These are phyloP conservation scores for Chaetomium fimeti DNA, from an alignment of 495 filamentous ascomycete species.

Conservation along the genomic window DNA sequence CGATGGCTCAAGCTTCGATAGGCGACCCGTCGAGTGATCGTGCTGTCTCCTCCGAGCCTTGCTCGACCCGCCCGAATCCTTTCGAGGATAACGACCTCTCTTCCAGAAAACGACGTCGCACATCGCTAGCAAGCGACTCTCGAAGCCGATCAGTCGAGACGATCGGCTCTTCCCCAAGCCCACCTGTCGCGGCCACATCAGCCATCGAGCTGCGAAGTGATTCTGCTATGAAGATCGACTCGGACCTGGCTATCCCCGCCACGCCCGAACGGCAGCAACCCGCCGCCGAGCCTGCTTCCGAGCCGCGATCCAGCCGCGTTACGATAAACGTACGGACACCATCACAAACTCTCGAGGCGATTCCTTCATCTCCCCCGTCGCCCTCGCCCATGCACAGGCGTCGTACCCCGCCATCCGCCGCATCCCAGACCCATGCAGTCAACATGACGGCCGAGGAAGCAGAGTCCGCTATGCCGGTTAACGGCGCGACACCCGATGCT, in stretches of 20 bases:
- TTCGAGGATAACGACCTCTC: slow-evolving; percentile 53
- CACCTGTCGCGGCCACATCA: slow-evolving; percentile 27
- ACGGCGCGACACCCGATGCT: slow-evolving; percentile 28
- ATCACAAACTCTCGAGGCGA: slow-evolving; percentile 36
- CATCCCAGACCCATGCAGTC: slow-evolving; percentile 30
- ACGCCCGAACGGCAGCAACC: slow-evolving; percentile 39
- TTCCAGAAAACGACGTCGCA: slow-evolving; percentile 55
- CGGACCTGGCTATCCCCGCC: slow-evolving; percentile 39
- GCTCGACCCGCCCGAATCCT: slow-evolving; percentile 57
- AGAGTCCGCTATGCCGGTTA: slow-evolving; percentile 40
- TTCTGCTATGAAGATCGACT: slow-evolving; percentile 45
- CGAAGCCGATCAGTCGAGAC: slow-evolving; percentile 46
- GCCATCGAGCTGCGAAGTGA: slow-evolving; percentile 31
- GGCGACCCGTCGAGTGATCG: slow-evolving; percentile 54
- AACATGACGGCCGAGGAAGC: slow-evolving; percentile 45
- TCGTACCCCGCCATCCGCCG: slow-evolving; percentile 22
- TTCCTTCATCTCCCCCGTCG: slow-evolving; percentile 48
- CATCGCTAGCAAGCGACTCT: slow-evolving; percentile 42
- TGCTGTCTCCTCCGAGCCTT: slow-evolving; percentile 58
- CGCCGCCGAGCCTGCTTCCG: slow-evolving; percentile 33
- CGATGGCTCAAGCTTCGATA: slow-evolving; percentile 56
- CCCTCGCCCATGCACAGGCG: slow-evolving; percentile 39
- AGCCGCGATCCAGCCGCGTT: slow-evolving; percentile 49
- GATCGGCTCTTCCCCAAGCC: slow-evolving; percentile 31
- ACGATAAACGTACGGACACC: slow-evolving; percentile 54